A percentile compares a stretch with the other conserved stretches of the same genome.
Conservation (phyloP, 2,329 filamentous ascomycete genomes). For the Aspergillus sojae region DNA sequence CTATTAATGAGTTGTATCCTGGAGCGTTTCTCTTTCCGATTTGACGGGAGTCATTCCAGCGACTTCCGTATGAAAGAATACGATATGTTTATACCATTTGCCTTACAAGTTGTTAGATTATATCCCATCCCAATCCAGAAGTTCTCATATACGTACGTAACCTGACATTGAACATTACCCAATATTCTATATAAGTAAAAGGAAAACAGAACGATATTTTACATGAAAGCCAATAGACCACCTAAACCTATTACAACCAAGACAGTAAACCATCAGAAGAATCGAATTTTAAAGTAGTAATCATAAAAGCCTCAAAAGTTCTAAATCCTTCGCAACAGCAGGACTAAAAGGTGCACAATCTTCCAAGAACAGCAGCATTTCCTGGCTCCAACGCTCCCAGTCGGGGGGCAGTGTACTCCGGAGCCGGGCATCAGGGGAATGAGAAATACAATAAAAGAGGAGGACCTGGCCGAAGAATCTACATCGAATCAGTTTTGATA, state of each 20-base stretch:
- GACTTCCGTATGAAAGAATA: constrained; percentile 3
- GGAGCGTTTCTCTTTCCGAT: background rate
- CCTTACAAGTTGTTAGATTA: background rate
- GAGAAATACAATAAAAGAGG: constrained; percentile 45
- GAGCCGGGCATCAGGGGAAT: constrained; percentile 38
- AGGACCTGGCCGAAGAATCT: constrained; percentile 48
- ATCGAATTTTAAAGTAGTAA: background rate
- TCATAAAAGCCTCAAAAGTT: constrained; percentile 37
- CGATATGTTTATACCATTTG: constrained; percentile 2
- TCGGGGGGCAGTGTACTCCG: constrained; percentile 40
- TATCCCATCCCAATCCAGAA: background rate
- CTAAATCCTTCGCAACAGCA: constrained; percentile 43
- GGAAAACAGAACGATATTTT: background rate
- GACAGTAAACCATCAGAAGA: background rate
- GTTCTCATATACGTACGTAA: background rate
- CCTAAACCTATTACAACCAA: background rate
- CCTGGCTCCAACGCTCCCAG: constrained; percentile 45
- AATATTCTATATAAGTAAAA: background rate
- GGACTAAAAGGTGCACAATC: constrained; percentile 42
- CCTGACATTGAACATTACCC: background rate
- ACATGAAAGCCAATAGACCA: background rate
- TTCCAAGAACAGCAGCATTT: constrained; percentile 45
- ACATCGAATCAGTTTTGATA: background rate
- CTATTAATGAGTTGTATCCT: background rate
- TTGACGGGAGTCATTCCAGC: background rate